Base-by-base conservation (phyloP, 495 filamentous ascomycete species). In the Chlorociboria aeruginascens region DNA sequence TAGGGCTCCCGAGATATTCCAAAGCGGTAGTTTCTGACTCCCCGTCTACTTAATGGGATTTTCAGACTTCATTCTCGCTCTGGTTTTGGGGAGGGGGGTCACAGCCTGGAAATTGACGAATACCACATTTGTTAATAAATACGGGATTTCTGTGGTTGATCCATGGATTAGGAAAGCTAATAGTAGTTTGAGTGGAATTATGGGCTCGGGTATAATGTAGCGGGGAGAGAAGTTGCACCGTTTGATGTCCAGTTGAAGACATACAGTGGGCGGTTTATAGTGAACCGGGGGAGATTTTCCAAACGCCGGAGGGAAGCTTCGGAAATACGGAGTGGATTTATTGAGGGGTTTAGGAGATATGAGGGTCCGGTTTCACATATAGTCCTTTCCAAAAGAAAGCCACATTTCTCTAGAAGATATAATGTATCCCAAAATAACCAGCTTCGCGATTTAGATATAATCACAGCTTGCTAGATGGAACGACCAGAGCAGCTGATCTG, bases 21-120 rank as follows among this genome's bases (percentile, higher is more conserved):
- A n/a, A n/a, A n/a, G n/a, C n/a, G n/a, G n/a, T n/a, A n/a, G n/a
- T n/a, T n/a, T n/a, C n/a, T n/a, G n/a, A n/a, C n/a, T n/a, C n/a
- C n/a, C n/a, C n/a, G n/a, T n/a, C n/a, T n/a, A n/a, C n/a, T n/a
- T n/a, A 65, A 25, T 76, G 67, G 63, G 59, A 73, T 30, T 61
- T 73, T 51, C 59, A 63, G 3, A 69, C 61, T 3, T 50, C 59
- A 1, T 46, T 79, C 7, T 58, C 61, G 3, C 66, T 81, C 25
- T 70, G 78, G 30, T 58, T 59, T 43, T 80, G 76, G 55, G 78
- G 77, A 25, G 77, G 78, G 77, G 78, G 40, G 70, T 81, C 40
- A 79, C 74, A n/a, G 77, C 77, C 7, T 81, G 77, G 78, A 82
- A 82, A 46, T 77, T 76, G 11, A 76, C 70, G 1, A 82, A 82